Base-by-base conservation (phyloP, 495 filamentous ascomycete species). In the Endocarpon pusillum region DNA sequence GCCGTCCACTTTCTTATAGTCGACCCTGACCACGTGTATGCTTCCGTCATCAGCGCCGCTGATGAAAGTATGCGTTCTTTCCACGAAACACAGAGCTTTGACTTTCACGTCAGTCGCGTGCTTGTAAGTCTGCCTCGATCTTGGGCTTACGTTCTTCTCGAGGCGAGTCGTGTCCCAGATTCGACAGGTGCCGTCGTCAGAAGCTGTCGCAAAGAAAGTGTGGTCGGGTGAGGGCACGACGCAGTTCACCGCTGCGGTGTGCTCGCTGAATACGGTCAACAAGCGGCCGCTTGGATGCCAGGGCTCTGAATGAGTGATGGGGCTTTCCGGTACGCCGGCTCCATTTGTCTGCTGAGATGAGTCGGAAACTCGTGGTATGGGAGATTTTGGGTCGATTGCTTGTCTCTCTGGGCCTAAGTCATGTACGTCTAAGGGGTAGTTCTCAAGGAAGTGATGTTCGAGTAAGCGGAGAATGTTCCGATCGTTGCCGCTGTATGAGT, bases 101-200 rank as follows among this genome's bases (percentile, higher is more conserved):
- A 94, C 78, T 36, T 72, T 77, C 0, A 75, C 67, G 2, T 74
- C 78, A 3, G 57, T 35, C 1, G 67, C 66, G 51, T 94, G 83
- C 36, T 61, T 74, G 53, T 91, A 74, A 0, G 81, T 94, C 45
- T 89, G 82, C n/a, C 91, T 67, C 9, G 85, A 80, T 26, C 83
- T 69, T 46, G 92, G 78, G 0, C 78, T 75, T 26, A 94, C 61
- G 48, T 93, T 96, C 24, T 80, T 74, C 50, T 99, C 91, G 3
- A 99, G 60, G 21, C 91, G 69, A 16, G 71, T 70, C 8, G 82
- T 78, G 52, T 99, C 91, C 91, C 91, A 99, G 6, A 99, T 66
- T 45, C 82, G 91, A 25, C 94, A 82, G 11, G 69, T 76, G 7
- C 86, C 80, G 55, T 99, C 91, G 52, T 96, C 85, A 9, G 86